Evolutionary conservation across 139 green algal species (phyloP).

Genomic region (Chlamydomonas incerta): DNA sequence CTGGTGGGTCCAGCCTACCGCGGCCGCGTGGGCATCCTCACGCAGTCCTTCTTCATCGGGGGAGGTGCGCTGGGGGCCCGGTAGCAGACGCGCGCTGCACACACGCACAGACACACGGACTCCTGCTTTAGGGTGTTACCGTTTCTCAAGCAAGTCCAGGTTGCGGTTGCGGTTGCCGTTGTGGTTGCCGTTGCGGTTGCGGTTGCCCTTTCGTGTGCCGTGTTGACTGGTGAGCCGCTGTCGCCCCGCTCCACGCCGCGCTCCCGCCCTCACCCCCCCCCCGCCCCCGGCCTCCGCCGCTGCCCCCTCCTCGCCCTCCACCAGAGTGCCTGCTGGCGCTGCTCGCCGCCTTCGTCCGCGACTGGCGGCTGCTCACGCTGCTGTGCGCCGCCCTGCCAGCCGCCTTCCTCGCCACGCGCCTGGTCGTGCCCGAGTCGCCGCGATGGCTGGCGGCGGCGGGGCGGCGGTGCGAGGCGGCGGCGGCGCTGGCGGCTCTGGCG

Average conservation of each 20-base stretch:
- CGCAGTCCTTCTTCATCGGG: slow-evolving; percentile 23
- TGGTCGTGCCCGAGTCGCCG: slow-evolving; percentile 21
- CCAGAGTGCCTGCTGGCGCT: slow-evolving; percentile 24
- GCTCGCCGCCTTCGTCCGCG: neutral
- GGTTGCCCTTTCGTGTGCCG: too few relatives aligned
- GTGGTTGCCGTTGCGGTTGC: too few relatives aligned
- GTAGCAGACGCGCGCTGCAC: too few relatives aligned
- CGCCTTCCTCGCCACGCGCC: slow-evolving; percentile 2
- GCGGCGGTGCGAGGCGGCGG: neutral
- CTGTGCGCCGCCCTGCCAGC: neutral
- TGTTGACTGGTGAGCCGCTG: too few relatives aligned
- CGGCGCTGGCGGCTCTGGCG: neutral
- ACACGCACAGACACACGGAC: too few relatives aligned
- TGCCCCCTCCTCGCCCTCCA: neutral
- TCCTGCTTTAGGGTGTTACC: too few relatives aligned
- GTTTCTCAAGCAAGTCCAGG: too few relatives aligned
- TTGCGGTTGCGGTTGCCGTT: too few relatives aligned
- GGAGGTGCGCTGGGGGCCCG: slow-evolving; percentile 18
- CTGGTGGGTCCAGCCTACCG: slow-evolving; percentile 8
- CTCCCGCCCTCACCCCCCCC: too few relatives aligned
- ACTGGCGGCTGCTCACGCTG: slow-evolving; percentile 16
- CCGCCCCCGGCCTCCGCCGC: too few relatives aligned
- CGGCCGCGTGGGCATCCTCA: slow-evolving; percentile 18
- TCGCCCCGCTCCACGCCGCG: too few relatives aligned
- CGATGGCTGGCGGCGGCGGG: slow-evolving; percentile 29